A percentile compares a stretch with the other conserved stretches of the same genome.
Evolutionary conservation across 2,329 filamentous ascomycete species (phyloP).

Genomic region (Fusarium tuaranense): DNA sequence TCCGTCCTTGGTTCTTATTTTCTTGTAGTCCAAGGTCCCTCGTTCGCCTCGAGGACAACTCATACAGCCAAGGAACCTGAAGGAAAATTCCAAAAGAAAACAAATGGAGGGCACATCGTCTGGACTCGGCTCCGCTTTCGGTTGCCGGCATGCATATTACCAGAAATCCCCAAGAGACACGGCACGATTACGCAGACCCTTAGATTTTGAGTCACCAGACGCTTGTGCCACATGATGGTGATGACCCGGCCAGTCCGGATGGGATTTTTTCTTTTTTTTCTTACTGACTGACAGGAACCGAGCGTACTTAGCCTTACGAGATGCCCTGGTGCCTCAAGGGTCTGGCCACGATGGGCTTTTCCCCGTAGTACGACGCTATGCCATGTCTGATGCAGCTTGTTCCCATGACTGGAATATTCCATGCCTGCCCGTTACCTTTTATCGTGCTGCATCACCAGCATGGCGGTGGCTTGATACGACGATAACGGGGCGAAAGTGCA

Average conservation of each 20-base stretch:
- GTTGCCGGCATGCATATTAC: not conserved
- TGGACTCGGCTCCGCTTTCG: conserved; percentile 7
- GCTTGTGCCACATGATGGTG: conserved; percentile 17
- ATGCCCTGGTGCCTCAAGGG: conserved; percentile 16
- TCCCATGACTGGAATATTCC: conserved; percentile 40
- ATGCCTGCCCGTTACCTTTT: conserved; percentile 5
- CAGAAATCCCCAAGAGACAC: not conserved
- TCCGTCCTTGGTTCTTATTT: conserved; percentile 34
- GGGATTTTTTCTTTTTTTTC: not conserved
- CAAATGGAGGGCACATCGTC: conserved; percentile 1
- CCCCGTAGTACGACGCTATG: conserved; percentile 4
- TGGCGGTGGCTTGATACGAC: conserved; percentile 7
- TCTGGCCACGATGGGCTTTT: conserved; percentile 16
- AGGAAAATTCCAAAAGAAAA: not conserved
- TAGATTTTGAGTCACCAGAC: conserved; percentile 36
- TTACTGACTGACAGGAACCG: conserved; percentile 19
- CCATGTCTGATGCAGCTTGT: conserved; percentile 6
- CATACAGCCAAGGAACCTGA: not conserved
- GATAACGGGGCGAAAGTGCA: conserved; percentile 7
- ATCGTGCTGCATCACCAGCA: not conserved
- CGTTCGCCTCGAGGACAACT: not conserved
- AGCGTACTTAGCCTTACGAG: conserved; percentile 6
- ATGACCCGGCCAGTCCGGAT: conserved; percentile 4
- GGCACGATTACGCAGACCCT: conserved; percentile 30
- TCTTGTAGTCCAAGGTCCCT: conserved; percentile 1